Evolutionary conservation across 495 filamentous ascomycete species (phyloP).

Genomic region (Talaromyces wortmannii): DNA sequence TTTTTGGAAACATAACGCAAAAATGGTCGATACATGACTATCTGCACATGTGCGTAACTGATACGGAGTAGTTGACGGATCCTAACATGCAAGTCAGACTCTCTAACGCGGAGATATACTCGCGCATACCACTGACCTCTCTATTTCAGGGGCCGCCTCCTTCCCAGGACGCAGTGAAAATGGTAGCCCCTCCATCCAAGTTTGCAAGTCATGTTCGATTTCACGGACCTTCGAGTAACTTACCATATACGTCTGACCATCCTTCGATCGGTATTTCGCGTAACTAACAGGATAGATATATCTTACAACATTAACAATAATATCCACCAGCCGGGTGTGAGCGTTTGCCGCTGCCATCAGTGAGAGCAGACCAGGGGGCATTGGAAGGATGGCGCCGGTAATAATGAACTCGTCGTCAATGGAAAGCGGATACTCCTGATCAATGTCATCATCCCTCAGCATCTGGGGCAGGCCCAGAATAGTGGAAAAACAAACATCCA

Average conservation of each 20-base stretch:
- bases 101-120: not conserved
- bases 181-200: slow-evolving; percentile 78
- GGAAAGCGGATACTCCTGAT: slow-evolving; percentile 77
- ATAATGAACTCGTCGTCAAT: slow-evolving; percentile 91
- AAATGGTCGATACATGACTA: slow-evolving; percentile 93
- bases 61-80: slow-evolving; percentile 83
- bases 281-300: slow-evolving; percentile 86
- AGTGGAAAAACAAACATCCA: slow-evolving; percentile 91
- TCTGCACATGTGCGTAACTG: slow-evolving; percentile 84
- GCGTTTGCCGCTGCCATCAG: slow-evolving; percentile 78
- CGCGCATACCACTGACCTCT: slow-evolving; percentile 65
- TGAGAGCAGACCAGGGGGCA: slow-evolving; percentile 66
- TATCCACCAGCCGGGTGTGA: slow-evolving; percentile 68
- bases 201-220: slow-evolving; percentile 77
- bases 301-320: slow-evolving; percentile 79
- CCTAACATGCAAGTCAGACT: slow-evolving; percentile 36
- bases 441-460: slow-evolving; percentile 82
- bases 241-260: slow-evolving; percentile 69
- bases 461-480: slow-evolving; percentile 80
- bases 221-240: slow-evolving; percentile 84
- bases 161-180: slow-evolving; percentile 65
- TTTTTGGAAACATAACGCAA: slow-evolving; percentile 84
- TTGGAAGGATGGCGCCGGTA: slow-evolving; percentile 59
- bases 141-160: slow-evolving; percentile 63
- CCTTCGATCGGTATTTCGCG: slow-evolving; percentile 39